Percentiles rank a stretch among this genome's conserved stretches.
Evolutionary conservation across 2,329 filamentous ascomycete species (phyloP).

Genomic region (Monilinia aucupariae): DNA sequence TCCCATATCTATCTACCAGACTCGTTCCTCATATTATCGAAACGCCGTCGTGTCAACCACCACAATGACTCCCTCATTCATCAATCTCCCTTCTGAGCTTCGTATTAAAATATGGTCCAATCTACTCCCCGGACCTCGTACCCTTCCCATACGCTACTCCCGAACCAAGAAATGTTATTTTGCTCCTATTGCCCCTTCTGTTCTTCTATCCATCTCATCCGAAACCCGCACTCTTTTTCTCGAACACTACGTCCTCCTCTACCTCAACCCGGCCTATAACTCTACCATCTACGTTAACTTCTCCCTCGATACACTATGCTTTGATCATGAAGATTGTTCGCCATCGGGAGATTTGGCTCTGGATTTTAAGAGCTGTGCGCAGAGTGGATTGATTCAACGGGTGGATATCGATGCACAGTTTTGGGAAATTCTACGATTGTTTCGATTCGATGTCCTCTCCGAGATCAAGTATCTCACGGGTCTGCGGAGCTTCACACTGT

Average conservation of each 20-base stretch:
- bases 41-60: constrained; percentile 1
- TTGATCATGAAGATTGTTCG: constrained; percentile 21
- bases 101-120: constrained; percentile 18
- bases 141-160: constrained; percentile 12
- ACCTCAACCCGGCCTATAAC: constrained; percentile 11
- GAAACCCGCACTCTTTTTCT: constrained; percentile 20
- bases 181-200: constrained; percentile 1
- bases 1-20: neutral
- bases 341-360: constrained; percentile 16
- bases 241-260: constrained; percentile 11
- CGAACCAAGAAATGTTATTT: constrained; percentile 12
- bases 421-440: constrained; percentile 20
- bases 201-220: constrained; percentile 16
- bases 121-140: constrained; percentile 12
- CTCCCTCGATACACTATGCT: constrained; percentile 18
- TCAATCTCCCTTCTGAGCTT: constrained; percentile 15
- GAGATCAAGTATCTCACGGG: constrained; percentile 16
- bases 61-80: constrained; percentile 5
- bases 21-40: neutral
- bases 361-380: constrained; percentile 14
- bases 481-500: constrained; percentile 15
- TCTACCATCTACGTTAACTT: constrained; percentile 22
- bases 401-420: constrained; percentile 19
- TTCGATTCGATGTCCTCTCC: constrained; percentile 14
- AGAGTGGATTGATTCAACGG: constrained; percentile 13